phyloP scores from a whole-genome alignment of 768 basidiomycete genomes.

The Rubroboletus pulcherrimus region DNA sequence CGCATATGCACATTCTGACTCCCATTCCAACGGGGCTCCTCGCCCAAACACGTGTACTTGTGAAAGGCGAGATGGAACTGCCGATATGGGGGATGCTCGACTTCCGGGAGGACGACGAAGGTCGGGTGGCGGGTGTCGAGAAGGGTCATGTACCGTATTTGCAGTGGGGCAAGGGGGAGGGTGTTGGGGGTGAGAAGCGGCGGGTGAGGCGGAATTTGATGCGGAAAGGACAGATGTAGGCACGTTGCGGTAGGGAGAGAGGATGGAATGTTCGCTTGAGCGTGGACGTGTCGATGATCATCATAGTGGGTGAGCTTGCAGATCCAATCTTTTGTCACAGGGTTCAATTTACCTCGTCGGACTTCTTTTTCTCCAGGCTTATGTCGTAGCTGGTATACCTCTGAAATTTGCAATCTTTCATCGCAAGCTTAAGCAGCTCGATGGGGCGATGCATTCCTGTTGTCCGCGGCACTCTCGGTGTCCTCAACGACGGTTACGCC shows the following conservation, averaged over 20 bases:
- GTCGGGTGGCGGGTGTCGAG: slow-evolving; percentile 46
- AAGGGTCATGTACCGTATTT: slow-evolving; percentile 69
- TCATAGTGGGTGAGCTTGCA: neutral
- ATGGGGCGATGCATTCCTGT: neutral
- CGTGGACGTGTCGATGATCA: neutral
- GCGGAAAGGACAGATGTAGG: slow-evolving; percentile 70
- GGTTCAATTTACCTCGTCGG: neutral
- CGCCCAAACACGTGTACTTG: slow-evolving; percentile 35
- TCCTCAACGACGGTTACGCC: neutral
- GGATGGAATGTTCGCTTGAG: neutral
- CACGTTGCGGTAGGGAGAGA: neutral
- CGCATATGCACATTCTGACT: slow-evolving; percentile 70
- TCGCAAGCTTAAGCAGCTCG: neutral
- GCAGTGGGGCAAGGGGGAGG: slow-evolving; percentile 69
- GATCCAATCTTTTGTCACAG: neutral
- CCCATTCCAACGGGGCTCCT: slow-evolving; percentile 59
- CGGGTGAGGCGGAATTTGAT: slow-evolving; percentile 83
- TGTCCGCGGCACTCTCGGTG: neutral
- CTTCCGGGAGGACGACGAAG: slow-evolving; percentile 42
- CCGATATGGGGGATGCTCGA: slow-evolving; percentile 89
- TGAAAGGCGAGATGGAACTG: slow-evolving; percentile 87
- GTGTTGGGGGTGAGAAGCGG: slow-evolving; percentile 67
- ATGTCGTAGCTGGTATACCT: neutral
- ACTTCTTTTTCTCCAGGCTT: neutral
- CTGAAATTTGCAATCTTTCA: neutral